Base-by-base conservation (phyloP, 352 stramenopile species). In the Globisporangium yorkense region DNA sequence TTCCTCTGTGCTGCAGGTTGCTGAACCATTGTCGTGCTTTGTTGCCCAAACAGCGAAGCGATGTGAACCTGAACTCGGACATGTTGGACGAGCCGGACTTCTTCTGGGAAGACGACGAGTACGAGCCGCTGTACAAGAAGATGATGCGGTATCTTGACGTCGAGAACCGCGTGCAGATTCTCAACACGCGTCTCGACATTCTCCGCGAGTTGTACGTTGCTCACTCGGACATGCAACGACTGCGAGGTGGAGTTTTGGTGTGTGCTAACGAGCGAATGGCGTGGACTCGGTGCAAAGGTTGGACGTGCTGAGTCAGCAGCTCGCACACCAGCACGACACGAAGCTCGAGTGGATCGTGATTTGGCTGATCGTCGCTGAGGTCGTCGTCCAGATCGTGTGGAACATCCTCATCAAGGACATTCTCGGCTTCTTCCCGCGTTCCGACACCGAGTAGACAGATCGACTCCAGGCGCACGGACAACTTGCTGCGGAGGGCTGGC, bases 331-430 rank as follows among this genome's bases (percentile, higher is more conserved):
- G 56, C 90, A 97, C 68, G 80, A 87, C 56, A 92, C 78, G 9
- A 90, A 94, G 57, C 77, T 97, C 47, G 91, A 97, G 69, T 96
- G 87, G 88, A 97, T 97, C 65, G 85, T 97, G 41, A 97, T 97
- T 56, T 97, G 88, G 87, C 73, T 97, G 31, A 97, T 97, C 59
- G 77, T 97, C 31, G 80, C 84, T 1, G 89, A 97, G 66, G 85
- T 97, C 20, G 85, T 88, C 16, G 79, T 97, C 27, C 77, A 94
- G 70, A 67, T 94, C 51, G 82, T 91, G 53, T 94, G 84, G 84
- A 91, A 94, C 57, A 94, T 94, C 53, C 64, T 94, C 48, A 88
- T 94, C 68, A 94, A 94, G 67, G 84, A 94, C 59, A 88, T 94
- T 57, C 70, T 94, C 2, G 84, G 84, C n/a, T 92, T 91, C 62